A percentile compares a stretch with the other conserved stretches of the same genome.
These are phyloP conservation scores for Phylloporus arenicola DNA, from an alignment of 768 basidiomycete genomes.

Conservation along the genomic window DNA sequence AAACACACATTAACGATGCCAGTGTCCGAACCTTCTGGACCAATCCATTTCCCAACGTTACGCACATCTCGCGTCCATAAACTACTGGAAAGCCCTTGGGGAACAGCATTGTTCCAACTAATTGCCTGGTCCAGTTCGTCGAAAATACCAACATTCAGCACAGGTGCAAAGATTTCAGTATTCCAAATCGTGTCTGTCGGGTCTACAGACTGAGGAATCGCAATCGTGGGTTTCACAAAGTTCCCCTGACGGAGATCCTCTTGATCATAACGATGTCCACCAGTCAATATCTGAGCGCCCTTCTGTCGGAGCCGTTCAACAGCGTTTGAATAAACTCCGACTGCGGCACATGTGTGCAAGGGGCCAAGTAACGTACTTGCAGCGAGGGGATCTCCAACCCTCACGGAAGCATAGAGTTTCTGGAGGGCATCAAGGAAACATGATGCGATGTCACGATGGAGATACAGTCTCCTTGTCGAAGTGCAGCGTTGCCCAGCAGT, in stretches of 20 bases:
- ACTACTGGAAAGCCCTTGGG: constrained; percentile 86
- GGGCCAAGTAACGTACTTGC: constrained; percentile 77
- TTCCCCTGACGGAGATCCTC: constrained; percentile 61
- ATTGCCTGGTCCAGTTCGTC: constrained; percentile 85
- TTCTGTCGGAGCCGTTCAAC: constrained; percentile 55
- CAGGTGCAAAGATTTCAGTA: constrained; percentile 84
- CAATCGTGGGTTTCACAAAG: constrained; percentile 86
- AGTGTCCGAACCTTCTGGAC: constrained; percentile 81
- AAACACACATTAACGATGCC: constrained; percentile 85
- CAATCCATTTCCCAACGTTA: constrained; percentile 88
- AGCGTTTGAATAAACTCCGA: constrained; percentile 59
- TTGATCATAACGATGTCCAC: constrained; percentile 54
- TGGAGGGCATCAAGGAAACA: constrained; percentile 73
- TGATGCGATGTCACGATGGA: constrained; percentile 75
- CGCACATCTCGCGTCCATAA: constrained; percentile 85
- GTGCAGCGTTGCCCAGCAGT: constrained; percentile 78
- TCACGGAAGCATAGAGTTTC: constrained; percentile 64
- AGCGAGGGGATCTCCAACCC: constrained; percentile 82
- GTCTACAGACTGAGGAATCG: constrained; percentile 57
- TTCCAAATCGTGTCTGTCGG: constrained; percentile 60
- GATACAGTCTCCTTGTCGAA: constrained; percentile 83
- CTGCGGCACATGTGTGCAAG: constrained; percentile 66
- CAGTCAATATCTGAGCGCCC: constrained; percentile 73
- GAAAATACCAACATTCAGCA: constrained; percentile 81
- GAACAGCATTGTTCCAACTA: constrained; percentile 84